Evolutionary conservation across 1,139 yeast species (phyloP), one percentile per base, ranked within the genome.

Genomic region (Hyphopichia pseudoburtonii): DNA sequence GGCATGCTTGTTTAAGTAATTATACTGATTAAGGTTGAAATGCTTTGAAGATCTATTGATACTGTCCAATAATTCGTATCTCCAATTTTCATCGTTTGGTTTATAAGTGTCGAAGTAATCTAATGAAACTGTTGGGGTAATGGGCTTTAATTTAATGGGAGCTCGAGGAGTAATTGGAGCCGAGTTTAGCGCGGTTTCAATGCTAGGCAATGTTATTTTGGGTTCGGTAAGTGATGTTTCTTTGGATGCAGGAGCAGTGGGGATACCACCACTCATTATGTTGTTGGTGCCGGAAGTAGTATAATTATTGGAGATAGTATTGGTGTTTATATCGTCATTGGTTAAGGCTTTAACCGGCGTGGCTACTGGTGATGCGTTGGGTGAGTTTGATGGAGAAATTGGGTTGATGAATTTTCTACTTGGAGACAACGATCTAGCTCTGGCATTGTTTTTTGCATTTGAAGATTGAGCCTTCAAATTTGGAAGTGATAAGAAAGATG

Each of bases 81-180:
- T 56, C 76, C 76, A 70, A 49, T 68, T 66, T 42, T 68, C 74
- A 45, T 70, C 76, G 46, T 66, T 67, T 26, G 76, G 76, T 46
- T 68, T 69, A 50, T 69, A 70, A 10, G 77, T 71, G 48, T 71
- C 77, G 37, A 69, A 70, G 41, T 70, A 71, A 42, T 70, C 75
- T 38, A 70, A 60, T 3, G 74, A 67, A 2, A 70, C 73, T 2
- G 76, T 69, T 27, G 76, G 75, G 6, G 66, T 52, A n/a, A 64
- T 56, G 17, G 70, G 60, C 36, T 60, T 59, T 35, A 57, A 49
- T 40, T 56, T 66, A 43, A 47, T 51, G 41, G 55, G 62, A 35
- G 51, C 52, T 43, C 51, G 52, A 38, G 42, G 58, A 39, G 53
- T 56, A 12, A 57, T 51, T 50, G 44, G 64, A 11, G 58, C 51